Evolutionary conservation across 148 eudicot genomes (phyloP), one percentile per base, ranked within the genome.

Genomic region (Talinum fruticosum): DNA sequence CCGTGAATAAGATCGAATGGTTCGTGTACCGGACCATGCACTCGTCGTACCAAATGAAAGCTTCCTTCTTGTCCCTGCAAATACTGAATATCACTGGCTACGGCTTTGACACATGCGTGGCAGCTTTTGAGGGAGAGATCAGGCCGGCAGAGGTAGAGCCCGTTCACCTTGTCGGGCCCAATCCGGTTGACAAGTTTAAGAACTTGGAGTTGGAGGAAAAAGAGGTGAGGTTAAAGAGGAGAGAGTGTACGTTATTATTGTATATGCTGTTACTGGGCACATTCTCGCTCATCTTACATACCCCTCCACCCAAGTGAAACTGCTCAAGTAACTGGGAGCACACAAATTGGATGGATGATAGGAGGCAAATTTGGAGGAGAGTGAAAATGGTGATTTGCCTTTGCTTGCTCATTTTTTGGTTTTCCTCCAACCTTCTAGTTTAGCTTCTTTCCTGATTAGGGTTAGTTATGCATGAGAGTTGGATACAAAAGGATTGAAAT

Each of bases 1-100:
- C 8, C 0, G 64, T 30, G 33, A 71, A 7, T 8, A 36, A 54
- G 44, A 82, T 53, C 8, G 84, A 66, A 19, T 38, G 69, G n/a
- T 82, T 82, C 1, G 78, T 54, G 77, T 78, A 82, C 1, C 77
- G 64, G 1, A 77, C 10, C 84, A 77, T 82, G 69, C 84, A 82
- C 28, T 73, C 64, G 0, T 77, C 37, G 71, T 44, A 78, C 79
- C 81, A 78, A 2, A 16, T 1, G 1, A 67, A 29, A 1, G 72
- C 81, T n/a, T 82, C 66, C 72, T 74, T 82, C 72, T 65, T 69
- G 14, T 26, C 18, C 8, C 75, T 70, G 3, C 30, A 37, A 12
- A 80, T n/a, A n/a, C n/a, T n/a, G 1, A 26, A 6, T 0, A 4
- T n/a, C 3, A 14, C 30, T 4, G 44, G 29, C 14, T 18, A 77